Percentiles rank a stretch among this genome's conserved stretches.
Evolutionary conservation across 371 early-diverging fungal species (phyloP).

Genomic region (Actinomortierella wolfii): DNA sequence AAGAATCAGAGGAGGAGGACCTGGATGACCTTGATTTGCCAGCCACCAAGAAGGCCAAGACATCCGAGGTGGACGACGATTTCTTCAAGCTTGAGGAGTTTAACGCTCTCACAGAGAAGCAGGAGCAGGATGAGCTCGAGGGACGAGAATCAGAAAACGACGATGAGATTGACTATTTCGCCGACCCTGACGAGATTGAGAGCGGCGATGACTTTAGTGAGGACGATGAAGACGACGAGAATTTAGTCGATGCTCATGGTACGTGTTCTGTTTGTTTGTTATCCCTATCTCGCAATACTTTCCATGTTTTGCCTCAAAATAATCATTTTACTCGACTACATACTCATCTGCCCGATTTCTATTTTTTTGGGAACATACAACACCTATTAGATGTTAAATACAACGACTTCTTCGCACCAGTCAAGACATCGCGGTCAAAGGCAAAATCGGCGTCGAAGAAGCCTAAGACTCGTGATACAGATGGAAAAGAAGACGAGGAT

Average conservation of each 20-base stretch:
- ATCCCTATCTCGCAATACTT: background rate
- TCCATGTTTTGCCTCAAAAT: background rate
- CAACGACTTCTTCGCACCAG: conserved; percentile 57
- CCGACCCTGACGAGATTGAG: conserved; percentile 56
- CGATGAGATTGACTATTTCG: conserved; percentile 59
- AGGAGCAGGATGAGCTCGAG: conserved; percentile 57
- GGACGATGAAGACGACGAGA: conserved; percentile 50
- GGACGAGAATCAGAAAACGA: conserved; percentile 53
- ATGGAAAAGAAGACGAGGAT: conserved; percentile 43
- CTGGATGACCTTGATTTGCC: conserved; percentile 46
- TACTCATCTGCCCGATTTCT: background rate
- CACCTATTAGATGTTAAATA: conserved; percentile 55
- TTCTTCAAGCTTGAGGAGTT: conserved; percentile 68
- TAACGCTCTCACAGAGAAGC: conserved; percentile 67
- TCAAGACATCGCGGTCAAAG: conserved; percentile 17
- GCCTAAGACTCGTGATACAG: conserved; percentile 19
- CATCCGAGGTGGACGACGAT: conserved; percentile 68
- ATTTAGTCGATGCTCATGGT: conserved; percentile 44
- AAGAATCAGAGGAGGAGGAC: conserved; percentile 36
- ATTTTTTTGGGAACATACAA: conserved; percentile 51
- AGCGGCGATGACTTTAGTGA: conserved; percentile 45
- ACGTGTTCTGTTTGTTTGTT: conserved; percentile 3
- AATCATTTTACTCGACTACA: background rate
- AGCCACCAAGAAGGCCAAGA: conserved; percentile 37
- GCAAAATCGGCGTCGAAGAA: conserved; percentile 48